phyloP scores from a whole-genome alignment of 768 basidiomycete genomes.

The Trametes maxima region DNA sequence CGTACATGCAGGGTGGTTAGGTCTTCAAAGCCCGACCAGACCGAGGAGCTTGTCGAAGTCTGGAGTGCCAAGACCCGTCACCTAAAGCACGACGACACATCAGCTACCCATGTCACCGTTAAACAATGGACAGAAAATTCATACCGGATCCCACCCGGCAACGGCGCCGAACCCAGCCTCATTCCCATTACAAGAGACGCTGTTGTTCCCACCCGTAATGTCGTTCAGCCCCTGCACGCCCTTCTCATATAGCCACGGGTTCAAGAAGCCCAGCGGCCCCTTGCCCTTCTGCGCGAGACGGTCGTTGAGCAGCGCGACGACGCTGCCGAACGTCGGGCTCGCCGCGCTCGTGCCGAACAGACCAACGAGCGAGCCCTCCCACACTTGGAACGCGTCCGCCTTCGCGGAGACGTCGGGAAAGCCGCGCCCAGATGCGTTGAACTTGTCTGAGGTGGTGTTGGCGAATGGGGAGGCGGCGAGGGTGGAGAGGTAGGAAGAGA shows the following conservation, averaged over 20 bases:
- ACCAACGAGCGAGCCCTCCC: conserved; percentile 17
- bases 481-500: conserved; percentile 44
- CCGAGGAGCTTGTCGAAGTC: conserved; percentile 25
- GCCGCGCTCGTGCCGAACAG: conserved; percentile 38
- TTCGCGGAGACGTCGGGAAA: conserved; percentile 52
- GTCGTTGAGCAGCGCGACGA: conserved; percentile 40
- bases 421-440: conserved; percentile 41
- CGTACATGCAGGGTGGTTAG: conserved; percentile 22
- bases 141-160: conserved; percentile 36
- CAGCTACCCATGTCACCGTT: neutral
- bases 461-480: conserved; percentile 51
- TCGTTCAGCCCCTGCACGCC: conserved; percentile 35
- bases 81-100: neutral
- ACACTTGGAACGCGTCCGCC: conserved; percentile 36
- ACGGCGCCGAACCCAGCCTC: conserved; percentile 36
- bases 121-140: conserved; percentile 5
- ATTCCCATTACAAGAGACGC: conserved; percentile 37
- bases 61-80: conserved; percentile 37
- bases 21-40: conserved; percentile 1
- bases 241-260: conserved; percentile 38
- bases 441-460: conserved; percentile 47
- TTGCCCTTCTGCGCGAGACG: conserved; percentile 33
- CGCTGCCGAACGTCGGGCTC: conserved; percentile 37
- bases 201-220: conserved; percentile 35
- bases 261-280: conserved; percentile 38